Conservation (phyloP, 2,329 filamentous ascomycete genomes). For the Stagonosporopsis chrysanthemi region DNA sequence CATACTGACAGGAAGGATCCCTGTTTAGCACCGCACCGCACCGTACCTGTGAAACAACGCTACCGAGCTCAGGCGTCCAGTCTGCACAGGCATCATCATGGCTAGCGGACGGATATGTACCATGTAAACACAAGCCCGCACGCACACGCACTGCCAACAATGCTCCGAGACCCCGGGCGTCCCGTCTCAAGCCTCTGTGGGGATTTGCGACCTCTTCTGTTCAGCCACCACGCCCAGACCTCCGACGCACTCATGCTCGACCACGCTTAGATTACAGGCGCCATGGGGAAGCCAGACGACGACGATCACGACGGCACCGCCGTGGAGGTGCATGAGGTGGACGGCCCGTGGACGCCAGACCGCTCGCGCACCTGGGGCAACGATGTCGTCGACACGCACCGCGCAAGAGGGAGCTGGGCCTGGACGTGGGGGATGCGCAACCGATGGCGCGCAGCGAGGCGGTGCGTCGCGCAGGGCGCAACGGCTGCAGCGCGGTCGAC, state of each 20-base stretch:
- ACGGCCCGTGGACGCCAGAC: neutral
- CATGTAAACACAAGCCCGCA: no score
- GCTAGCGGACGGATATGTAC: no score
- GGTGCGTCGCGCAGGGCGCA: neutral
- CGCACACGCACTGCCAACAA: no score
- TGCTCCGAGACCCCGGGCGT: no score
- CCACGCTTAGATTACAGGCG: neutral
- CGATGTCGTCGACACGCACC: slow-evolving; percentile 3
- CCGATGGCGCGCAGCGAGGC: neutral
- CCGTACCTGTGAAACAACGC: no score
- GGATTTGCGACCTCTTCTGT: neutral
- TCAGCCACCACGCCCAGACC: neutral
- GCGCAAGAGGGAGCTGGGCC: slow-evolving; percentile 2
- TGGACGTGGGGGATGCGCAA: slow-evolving; percentile 15
- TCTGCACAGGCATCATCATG: no score
- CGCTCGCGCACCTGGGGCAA: slow-evolving; percentile 11
- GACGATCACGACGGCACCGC: neutral
- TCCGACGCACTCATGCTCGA: neutral
- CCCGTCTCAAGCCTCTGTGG: neutral
- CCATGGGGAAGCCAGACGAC: slow-evolving; percentile 9
- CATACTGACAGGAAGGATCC: no score
- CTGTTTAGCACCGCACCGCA: no score
- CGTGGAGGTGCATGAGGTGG: slow-evolving; percentile 7
- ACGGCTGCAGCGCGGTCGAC: neutral
- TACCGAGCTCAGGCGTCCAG: no score